Percentiles rank a stretch among this genome's conserved stretches.
Conservation (phyloP, 345 rosid species). For the Bruguiera sexangula region DNA sequence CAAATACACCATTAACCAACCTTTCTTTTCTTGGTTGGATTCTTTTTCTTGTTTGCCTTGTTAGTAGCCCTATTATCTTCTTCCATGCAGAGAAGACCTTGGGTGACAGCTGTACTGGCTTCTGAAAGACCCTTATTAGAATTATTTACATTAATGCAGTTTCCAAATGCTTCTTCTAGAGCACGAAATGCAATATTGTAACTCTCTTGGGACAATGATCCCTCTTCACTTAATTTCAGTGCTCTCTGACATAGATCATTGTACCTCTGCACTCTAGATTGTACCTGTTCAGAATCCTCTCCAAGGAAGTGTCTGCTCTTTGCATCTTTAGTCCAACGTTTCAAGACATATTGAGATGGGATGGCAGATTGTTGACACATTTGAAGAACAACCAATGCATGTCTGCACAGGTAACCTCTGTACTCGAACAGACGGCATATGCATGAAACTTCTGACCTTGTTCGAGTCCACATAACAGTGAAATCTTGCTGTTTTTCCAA, state of each 20-base stretch:
- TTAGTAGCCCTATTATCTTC: slow-evolving; percentile 44
- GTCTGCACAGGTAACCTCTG: slow-evolving; percentile 69
- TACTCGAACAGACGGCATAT: slow-evolving; percentile 56
- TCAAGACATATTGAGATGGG: slow-evolving; percentile 57
- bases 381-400: slow-evolving; percentile 63
- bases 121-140: slow-evolving; percentile 51
- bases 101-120: slow-evolving; percentile 42
- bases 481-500: slow-evolving; percentile 52
- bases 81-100: slow-evolving; percentile 53
- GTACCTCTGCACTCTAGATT: slow-evolving; percentile 52
- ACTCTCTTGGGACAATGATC: slow-evolving; percentile 57
- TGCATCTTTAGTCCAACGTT: slow-evolving; percentile 74
- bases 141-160: slow-evolving; percentile 49
- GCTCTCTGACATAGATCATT: slow-evolving; percentile 51
- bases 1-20: slow-evolving; percentile 27
- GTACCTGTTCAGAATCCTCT: slow-evolving; percentile 51
- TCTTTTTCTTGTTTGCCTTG: slow-evolving; percentile 60
- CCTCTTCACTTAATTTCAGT: slow-evolving; percentile 56
- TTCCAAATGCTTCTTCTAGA: slow-evolving; percentile 54
- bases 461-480: slow-evolving; percentile 47
- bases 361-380: slow-evolving; percentile 51
- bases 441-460: slow-evolving; percentile 49
- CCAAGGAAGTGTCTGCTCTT: slow-evolving; percentile 41
- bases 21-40: slow-evolving; percentile 63
- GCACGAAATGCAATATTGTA: slow-evolving; percentile 54